Conservation (phyloP, 345 rosid species). For the Murraya koenigii region DNA sequence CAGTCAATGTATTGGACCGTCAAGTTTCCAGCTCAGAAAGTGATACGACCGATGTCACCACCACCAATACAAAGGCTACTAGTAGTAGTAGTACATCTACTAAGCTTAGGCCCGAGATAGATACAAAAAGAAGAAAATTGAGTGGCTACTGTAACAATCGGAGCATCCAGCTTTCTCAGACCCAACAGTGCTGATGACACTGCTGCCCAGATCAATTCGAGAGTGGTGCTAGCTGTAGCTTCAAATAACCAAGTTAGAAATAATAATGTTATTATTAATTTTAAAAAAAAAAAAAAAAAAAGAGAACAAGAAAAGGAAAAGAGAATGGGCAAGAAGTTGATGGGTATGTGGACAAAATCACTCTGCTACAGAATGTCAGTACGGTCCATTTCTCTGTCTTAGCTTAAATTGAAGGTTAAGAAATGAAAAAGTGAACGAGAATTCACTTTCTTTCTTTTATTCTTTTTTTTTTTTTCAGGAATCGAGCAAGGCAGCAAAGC, state of each 20-base stretch:
- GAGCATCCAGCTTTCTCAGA: conserved; percentile 30
- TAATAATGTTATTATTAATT: neutral
- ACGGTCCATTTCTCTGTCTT: conserved; percentile 12
- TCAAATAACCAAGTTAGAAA: conserved; percentile 6
- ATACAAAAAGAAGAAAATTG: conserved; percentile 35
- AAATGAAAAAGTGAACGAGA: neutral
- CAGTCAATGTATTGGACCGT: conserved; percentile 55
- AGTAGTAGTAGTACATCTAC: neutral
- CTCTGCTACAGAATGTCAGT: conserved; percentile 25
- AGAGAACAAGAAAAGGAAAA: neutral
- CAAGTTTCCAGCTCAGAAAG: conserved; percentile 49
- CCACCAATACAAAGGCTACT: neutral
- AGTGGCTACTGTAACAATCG: conserved; percentile 5
- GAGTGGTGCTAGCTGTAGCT: conserved; percentile 25
- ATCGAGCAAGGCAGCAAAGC: neutral
- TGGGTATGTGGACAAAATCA: conserved; percentile 20
- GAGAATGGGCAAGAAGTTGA: conserved; percentile 8
- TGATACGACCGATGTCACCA: conserved; percentile 31
- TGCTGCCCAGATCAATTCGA: conserved; percentile 33
- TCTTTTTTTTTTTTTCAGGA: neutral
- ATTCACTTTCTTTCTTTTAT: neutral
- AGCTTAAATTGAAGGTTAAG: neutral
- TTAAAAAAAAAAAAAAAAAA: neutral
- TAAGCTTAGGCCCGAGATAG: conserved; percentile 1
- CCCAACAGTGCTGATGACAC: conserved; percentile 22